Base-by-base conservation (phyloP, 169 alveolate species). In the Babesia divergens region DNA sequence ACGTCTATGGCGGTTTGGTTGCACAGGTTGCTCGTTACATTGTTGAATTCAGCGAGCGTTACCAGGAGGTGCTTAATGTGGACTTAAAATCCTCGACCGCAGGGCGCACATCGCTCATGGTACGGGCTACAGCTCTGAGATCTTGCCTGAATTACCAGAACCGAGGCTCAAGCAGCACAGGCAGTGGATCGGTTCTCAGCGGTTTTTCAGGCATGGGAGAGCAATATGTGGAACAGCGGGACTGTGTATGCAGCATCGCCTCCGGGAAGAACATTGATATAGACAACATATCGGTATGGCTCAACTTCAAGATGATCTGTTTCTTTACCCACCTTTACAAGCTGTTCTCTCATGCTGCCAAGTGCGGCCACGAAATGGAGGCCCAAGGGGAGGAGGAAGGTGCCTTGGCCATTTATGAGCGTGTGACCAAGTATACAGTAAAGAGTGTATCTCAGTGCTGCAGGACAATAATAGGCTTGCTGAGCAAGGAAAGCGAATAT, bases 1-100 rank as follows among this genome's bases (percentile, higher is more conserved):
- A 66, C 31, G 77, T 66, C 24, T 66, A 51, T 11, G 65, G 67
- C 31, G 77, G 77, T 16, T 47, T 66, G 32, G 51, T 66, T 11
- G 77, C 66, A 3, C 77, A 66, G 66, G 46, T 66, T 14, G 51
- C 54, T 0, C 65, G 55, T 16, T 66, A 22, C 35, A 46, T 62
- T 22, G n/a, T 26, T 46, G 72, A 62, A 24, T 62, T 62, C 47
- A 62, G 72, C 34, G 51, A 40, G 40, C 60, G 53, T 24, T 62
- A 31, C 49, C 59, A 42, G 18, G 8, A 8, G 31, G 59, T 62
- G 9, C 6, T 62, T 44, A 34, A 62, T 9, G 72, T 62, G 29
- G 24, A 62, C 34, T 62, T 62, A 56, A 62, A 4, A 11, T 13
- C 31, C 2, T 46, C 56, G 9, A 14, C 22, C 34, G 3, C 38